Evolutionary conservation across 371 early-diverging fungal genomes (phyloP), one percentile per base, ranked within the genome.

Genomic region (Mortierella sp.): DNA sequence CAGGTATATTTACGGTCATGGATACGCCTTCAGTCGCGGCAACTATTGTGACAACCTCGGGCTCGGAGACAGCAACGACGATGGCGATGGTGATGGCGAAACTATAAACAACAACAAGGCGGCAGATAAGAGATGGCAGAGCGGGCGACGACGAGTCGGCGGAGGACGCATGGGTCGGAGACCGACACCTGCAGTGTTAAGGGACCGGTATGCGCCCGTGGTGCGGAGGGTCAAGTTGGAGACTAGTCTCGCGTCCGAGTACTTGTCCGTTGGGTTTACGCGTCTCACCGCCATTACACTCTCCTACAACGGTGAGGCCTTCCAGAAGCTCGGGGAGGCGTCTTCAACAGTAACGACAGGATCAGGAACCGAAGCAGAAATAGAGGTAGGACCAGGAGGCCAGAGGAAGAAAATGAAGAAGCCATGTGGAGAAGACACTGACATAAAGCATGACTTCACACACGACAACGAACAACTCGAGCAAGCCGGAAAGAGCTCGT

Each of bases 171-270:
- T 31, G 0, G 61, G 34, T 6, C 34, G 34, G 16, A 31, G 61
- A 9, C 21, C 61, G 6, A 31, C 61, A 16, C 31, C 31, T 8
- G 34, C 19, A 31, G 61, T 61, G 37, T 19, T 61, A 34, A 61
- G 61, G 61, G 61, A 61, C 61, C 16, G 34, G 34, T 61, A 61
- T 13, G 37, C 37, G 16, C 61, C 61, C 16, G 16, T 61, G 16
- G 61, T 61, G 34, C 61, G 61, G 61, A 61, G 61, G 61, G 19
- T 61, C 61, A 61, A 34, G 34, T 34, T 61, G 34, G 61, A 61
- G 16, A 61, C 61, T 19, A 31, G 61, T 34, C 19, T 34, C 8
- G 19, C 37, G 4, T 5, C 34, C 19, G 61, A 61, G 37, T 61
- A 61, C 61, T 34, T 34, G 61, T 19, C 61, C 16, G 61, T 61